phyloP scores from a whole-genome alignment of 2,329 filamentous ascomycete species.

The Geosmithia morbida region DNA sequence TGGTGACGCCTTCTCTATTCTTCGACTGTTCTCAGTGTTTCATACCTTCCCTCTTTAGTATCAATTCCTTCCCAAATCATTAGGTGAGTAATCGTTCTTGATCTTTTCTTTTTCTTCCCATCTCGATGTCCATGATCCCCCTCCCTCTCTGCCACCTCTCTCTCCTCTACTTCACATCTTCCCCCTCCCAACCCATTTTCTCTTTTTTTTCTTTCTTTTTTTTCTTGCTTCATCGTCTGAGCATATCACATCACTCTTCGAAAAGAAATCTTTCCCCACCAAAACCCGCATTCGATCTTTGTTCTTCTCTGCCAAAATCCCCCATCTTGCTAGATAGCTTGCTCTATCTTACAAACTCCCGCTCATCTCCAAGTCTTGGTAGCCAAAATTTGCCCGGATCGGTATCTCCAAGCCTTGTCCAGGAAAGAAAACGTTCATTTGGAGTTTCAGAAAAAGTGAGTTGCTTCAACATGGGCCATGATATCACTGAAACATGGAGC shows the following conservation, averaged over 20 bases:
- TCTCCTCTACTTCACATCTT: constrained; percentile 5
- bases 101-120: neutral
- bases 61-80: no score
- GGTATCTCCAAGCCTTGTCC: neutral
- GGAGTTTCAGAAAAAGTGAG: constrained; percentile 3
- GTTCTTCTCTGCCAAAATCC: constrained; percentile 10
- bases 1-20: no score
- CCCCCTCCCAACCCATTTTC: neutral
- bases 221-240: constrained; percentile 16
- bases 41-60: no score
- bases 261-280: constrained; percentile 9
- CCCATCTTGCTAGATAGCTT: constrained; percentile 46
- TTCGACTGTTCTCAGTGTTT: no score
- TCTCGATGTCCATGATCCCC: neutral
- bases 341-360: constrained; percentile 45
- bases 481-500: neutral
- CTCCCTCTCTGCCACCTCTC: constrained; percentile 6
- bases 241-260: constrained; percentile 24
- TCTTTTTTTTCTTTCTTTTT: constrained; percentile 4
- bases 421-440: neutral
- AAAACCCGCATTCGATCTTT: constrained; percentile 17
- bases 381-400: constrained; percentile 26
- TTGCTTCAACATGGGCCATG: neutral
- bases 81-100: no score
- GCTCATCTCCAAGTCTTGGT: constrained; percentile 38